Base-by-base conservation (phyloP, 768 basidiomycete genomes). In the Fomitopsis pulvina region DNA sequence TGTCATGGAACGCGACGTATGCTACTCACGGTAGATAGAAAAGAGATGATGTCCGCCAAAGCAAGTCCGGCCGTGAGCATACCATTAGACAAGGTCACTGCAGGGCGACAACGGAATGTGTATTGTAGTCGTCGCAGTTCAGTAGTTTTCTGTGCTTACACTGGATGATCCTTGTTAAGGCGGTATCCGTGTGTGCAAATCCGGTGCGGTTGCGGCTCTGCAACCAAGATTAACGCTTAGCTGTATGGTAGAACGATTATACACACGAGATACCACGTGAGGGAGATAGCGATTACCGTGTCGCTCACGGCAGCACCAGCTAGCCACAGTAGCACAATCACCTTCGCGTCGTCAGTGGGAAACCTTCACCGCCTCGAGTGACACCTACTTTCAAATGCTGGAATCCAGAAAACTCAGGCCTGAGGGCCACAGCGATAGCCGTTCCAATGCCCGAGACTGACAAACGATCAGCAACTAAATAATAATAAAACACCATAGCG, bases 271-370 rank as follows among this genome's bases (percentile, higher is more conserved):
- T 66, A 70, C 42, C 64, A 56, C 6, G 72, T 71, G 5, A 80
- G 65, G 1, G 68, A 53, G 0, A 59, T 48, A 1, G 79, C 73
- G 43, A 81, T 80, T 9, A 77, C 53, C 7, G 73, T 54, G 57
- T 80, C 80, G 10, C 71, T 69, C 10, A 68, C 60, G 4, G 71
- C 72, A 11, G 75, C 68, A 0, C 71, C 58, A 16, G 69, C 56
- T 26, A 80, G 70, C 78, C 79, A 80, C 8, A 64, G 30, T 28
- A 66, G 64, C 39, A 62, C 64, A 37, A 67, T 48, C 11, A 21
- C 37, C 37, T 48, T 18, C 11, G n/a, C 9, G 20, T 8, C 8
- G 29, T 41, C 39, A 18, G 20, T 18, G 8, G 22, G 6, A 41
- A 18, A 18, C 16, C 39, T 9, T 41, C 39, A 18, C 20, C 6